Evolutionary conservation across 768 basidiomycete genomes (phyloP), one percentile per base, ranked within the genome.

Genomic region (Grammothele lineata): DNA sequence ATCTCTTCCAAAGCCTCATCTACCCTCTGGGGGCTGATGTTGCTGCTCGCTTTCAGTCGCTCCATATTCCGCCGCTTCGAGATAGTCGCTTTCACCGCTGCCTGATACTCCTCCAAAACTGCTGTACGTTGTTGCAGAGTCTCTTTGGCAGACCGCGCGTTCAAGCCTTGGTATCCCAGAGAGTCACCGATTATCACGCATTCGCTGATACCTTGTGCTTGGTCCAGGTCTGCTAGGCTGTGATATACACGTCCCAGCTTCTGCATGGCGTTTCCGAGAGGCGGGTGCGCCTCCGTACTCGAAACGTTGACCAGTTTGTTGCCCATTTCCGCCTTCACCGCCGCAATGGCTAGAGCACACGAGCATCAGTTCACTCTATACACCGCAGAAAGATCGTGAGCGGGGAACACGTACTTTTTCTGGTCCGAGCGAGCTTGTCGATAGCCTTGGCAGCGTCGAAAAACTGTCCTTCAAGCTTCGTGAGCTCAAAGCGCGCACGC

Each of bases 101-200:
- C 75, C 52, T 96, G 93, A 48, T 94, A 91, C 64, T 98, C 96
- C 60, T 98, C 95, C 50, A 97, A 70, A 9, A 96, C 91, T 7
- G 81, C 80, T 0, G 92, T 90, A 9, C 96, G 84, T 72, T 93
- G 91, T 43, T 83, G 77, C 8, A 98, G 68, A 0, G 96, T 94
- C 65, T 95, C 92, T 64, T 96, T 97, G 1, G 96, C 96, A 17
- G 94, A 91, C 37, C 87, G 78, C n/a, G 96, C 92, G 60, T 99
- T 98, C 70, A 94, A 75, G 17, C 93, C 90, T 66, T 98, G 94
- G 66, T 99, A 99, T 2, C 92, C 92, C 43, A 98, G 71, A 0
- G 92, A 86, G 66, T 99, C 96, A n/a, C 93, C 94, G 22, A 99
- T 68, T 35, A 97, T 85, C 23, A 98, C 91, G 57, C 90, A 92